Evolutionary conservation across 768 basidiomycete genomes (phyloP).

Genomic region (Tylopilus balloui): DNA sequence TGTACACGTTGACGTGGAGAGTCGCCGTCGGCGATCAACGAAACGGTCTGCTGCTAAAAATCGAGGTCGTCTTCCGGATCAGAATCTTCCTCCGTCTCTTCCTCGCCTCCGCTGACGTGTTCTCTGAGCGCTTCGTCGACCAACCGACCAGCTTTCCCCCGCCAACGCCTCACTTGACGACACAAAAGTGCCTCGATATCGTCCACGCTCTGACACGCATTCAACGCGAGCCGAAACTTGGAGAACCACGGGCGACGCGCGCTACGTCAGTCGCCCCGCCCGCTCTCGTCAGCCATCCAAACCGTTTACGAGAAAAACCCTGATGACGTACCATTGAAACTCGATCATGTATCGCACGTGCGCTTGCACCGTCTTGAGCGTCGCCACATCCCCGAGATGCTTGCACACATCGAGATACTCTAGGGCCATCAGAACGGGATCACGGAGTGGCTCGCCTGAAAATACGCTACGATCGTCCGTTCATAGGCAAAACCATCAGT

Average conservation of each 20-base stretch:
- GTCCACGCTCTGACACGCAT: conserved; percentile 39
- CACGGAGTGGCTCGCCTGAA: conserved; percentile 42
- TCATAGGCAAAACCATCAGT: neutral
- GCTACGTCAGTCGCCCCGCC: conserved; percentile 15
- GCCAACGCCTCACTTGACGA: conserved; percentile 46
- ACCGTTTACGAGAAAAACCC: too few species aligned
- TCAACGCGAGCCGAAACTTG: conserved; percentile 48
- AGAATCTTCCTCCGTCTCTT: neutral
- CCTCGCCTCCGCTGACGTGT: neutral
- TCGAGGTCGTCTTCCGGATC: conserved; percentile 1
- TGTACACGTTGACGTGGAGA: neutral
- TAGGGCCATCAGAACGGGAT: conserved; percentile 61
- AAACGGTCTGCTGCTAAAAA: neutral
- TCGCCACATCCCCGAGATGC: conserved; percentile 45
- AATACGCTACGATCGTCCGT: conserved; percentile 47
- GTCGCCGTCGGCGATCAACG: neutral
- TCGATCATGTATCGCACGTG: conserved; percentile 68
- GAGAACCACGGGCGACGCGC: conserved; percentile 51
- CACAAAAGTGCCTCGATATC: conserved; percentile 45
- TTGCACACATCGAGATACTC: conserved; percentile 67
- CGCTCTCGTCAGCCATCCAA: neutral
- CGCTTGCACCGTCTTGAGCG: conserved; percentile 48
- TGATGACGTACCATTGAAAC: conserved; percentile 56
- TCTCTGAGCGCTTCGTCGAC: neutral
- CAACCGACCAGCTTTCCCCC: conserved; percentile 32